These are phyloP conservation scores for Calonectria pteridis DNA, from an alignment of 2,329 filamentous ascomycete genomes.

Conservation along the genomic window DNA sequence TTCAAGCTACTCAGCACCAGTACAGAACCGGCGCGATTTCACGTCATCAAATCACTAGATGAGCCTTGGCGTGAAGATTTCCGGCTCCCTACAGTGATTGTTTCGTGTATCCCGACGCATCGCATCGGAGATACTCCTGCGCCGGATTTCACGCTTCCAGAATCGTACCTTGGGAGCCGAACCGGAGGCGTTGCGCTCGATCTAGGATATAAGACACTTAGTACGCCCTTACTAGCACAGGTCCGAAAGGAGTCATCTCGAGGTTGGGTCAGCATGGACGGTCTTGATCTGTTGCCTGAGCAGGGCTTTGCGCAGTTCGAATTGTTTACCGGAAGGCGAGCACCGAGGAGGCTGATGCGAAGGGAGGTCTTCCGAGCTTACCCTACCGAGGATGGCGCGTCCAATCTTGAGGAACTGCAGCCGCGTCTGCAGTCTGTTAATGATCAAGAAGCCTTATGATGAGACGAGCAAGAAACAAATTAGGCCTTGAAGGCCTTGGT, in stretches of 20 bases:
- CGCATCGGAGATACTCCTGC: constrained; percentile 72
- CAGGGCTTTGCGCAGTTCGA: constrained; percentile 88
- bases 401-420: constrained; percentile 55
- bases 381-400: constrained; percentile 55
- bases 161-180: constrained; percentile 76
- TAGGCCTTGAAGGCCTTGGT: not conserved
- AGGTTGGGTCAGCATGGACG: constrained; percentile 82
- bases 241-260: constrained; percentile 69
- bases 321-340: constrained; percentile 75
- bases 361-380: constrained; percentile 68
- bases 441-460: constrained; percentile 41
- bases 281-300: constrained; percentile 80
- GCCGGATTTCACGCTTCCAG: constrained; percentile 77
- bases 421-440: constrained; percentile 44
- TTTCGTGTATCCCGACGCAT: constrained; percentile 82
- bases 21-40: constrained; percentile 60
- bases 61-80: constrained; percentile 75
- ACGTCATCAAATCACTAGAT: constrained; percentile 69
- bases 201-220: constrained; percentile 79
- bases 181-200: constrained; percentile 84
- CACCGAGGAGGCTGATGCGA: constrained; percentile 74
- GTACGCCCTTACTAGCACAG: constrained; percentile 78
- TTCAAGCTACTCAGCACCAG: constrained; percentile 58
- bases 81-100: constrained; percentile 77
- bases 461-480: not conserved